Base-by-base conservation (phyloP, 371 early-diverging fungal species). In the Choanephora cucurbitarum region DNA sequence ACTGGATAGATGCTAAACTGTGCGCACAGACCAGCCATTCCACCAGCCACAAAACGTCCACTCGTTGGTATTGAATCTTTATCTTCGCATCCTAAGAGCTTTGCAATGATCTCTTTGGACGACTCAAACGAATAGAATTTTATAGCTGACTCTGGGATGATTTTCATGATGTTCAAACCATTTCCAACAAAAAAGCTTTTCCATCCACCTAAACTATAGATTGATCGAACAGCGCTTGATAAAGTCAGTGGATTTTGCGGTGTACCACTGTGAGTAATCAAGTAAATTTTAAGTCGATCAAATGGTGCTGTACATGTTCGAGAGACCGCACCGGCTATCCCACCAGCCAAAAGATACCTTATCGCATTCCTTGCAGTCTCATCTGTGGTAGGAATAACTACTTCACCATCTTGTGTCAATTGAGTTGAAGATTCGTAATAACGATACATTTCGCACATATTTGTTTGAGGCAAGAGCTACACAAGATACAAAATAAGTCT, bases 221-320 rank as follows among this genome's bases (percentile, higher is more conserved):
- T 77, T 6, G 62, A 68, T n/a, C 49, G 46, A 32, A 83, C 59
- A 1, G 79, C 80, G 58, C 42, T 49, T 22, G 54, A 19, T 49
- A 80, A 49, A 39, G 79, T 58, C 41, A 58, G 60, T 41, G 52
- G 64, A 14, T 50, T 63, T 14, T 44, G 33, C 2, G 59, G 50
- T n/a, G 56, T 53, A 5, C 46, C 31, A 44, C 44, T 53, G 17
- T 79, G 79, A n/a, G 81, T 85, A 44, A 83, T 83, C 46, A 91
- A 77, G 61, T 84, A 84, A n/a, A 90, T 83, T 62, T 85, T 88
- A 19, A 88, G 77, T 24, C 91, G 83, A 74, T 91, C 92, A 44
- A 92, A 71, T 1, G 92, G 92, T 14, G 92, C 92, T 3, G 92
- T 92, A 47, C 81, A 84, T n/a, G 88, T 86, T 23, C 92, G 78